These are phyloP conservation scores for Ustilago bromivora DNA, from an alignment of 1,284 basidiomycete genomes.

Conservation along the genomic window DNA sequence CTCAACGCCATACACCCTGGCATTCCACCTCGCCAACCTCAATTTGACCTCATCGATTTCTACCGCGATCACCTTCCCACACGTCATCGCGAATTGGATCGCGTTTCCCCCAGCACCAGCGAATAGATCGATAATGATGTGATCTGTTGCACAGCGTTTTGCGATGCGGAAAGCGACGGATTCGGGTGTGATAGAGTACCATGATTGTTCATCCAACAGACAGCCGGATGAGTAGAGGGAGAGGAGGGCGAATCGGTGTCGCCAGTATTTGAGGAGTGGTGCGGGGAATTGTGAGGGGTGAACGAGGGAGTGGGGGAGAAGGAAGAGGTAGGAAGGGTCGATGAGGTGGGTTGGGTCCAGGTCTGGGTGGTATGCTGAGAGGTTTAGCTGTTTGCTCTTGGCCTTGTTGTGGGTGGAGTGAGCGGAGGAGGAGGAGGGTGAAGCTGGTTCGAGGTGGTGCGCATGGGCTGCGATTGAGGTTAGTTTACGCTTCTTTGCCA, in stretches of 20 bases:
- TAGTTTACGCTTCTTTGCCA: constrained; percentile 43
- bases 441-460: constrained; percentile 8
- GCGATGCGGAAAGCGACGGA: constrained; percentile 90
- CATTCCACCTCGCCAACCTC: constrained; percentile 87
- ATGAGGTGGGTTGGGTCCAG: constrained; percentile 7
- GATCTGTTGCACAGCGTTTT: constrained; percentile 76
- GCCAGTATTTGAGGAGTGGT: constrained; percentile 50
- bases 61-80: constrained; percentile 90
- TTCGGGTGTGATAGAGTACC: constrained; percentile 97
- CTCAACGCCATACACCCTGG: constrained; percentile 89
- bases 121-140: constrained; percentile 84
- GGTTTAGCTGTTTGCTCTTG: constrained; percentile 16
- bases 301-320: constrained; percentile 24
- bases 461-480: constrained; percentile 14
- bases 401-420: background rate
- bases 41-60: constrained; percentile 87
- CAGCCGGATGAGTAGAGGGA: constrained; percentile 58
- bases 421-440: background rate
- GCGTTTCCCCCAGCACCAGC: constrained; percentile 98
- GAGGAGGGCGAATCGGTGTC: constrained; percentile 55
- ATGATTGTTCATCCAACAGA: constrained; percentile 83
- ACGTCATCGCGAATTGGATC: constrained; percentile 95
- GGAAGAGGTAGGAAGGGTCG: constrained; percentile 11
- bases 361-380: constrained; percentile 38
- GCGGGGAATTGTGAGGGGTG: constrained; percentile 28